phyloP scores from a whole-genome alignment of 1,284 basidiomycete species.

The Wolfiporia cocos region DNA sequence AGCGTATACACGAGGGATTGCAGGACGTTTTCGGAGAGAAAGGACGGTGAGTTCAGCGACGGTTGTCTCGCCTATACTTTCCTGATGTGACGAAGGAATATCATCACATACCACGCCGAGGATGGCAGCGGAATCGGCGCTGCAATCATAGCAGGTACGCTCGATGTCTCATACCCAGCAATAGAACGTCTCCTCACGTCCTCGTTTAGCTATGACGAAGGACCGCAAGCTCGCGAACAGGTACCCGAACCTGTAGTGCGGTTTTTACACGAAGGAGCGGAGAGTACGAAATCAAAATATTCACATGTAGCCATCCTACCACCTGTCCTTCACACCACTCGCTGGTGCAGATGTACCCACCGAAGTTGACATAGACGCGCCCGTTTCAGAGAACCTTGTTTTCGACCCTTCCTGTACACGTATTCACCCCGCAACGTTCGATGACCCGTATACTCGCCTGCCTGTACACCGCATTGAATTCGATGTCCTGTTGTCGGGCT shows the following conservation, averaged over 20 bases:
- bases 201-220: slow-evolving; percentile 19
- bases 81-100: slow-evolving; percentile 45
- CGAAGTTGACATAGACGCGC: no score
- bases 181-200: background rate
- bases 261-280: background rate
- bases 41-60: slow-evolving; percentile 71
- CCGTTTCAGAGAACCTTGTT: no score
- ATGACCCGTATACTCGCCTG: no score
- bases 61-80: background rate
- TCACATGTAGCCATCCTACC: no score
- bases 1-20: slow-evolving; percentile 85
- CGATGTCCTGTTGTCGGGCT: no score
- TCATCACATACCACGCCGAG: slow-evolving; percentile 88
- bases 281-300: no score
- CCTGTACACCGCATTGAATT: no score
- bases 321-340: no score
- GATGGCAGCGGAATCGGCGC: slow-evolving; percentile 96
- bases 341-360: no score
- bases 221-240: slow-evolving; percentile 16
- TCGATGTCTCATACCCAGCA: background rate
- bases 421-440: no score
- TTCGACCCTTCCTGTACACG: no score
- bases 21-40: slow-evolving; percentile 92
- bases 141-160: slow-evolving; percentile 87
- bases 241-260: slow-evolving; percentile 11